A percentile compares a stretch with the other conserved stretches of the same genome.
phyloP scores from a whole-genome alignment of 164 flowering plant genomes.

The Chimonanthus salicifolius region DNA sequence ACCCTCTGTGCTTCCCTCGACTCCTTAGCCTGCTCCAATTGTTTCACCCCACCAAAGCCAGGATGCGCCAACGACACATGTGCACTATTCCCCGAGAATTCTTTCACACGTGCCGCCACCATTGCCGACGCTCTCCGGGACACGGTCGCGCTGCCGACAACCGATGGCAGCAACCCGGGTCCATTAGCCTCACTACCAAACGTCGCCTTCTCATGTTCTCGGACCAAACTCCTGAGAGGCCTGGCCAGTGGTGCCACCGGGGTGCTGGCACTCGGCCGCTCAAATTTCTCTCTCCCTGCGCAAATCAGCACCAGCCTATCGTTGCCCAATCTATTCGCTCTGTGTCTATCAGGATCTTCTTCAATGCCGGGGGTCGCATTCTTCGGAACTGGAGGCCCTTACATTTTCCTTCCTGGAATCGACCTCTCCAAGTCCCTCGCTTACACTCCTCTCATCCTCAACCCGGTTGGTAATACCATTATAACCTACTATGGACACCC shows the following conservation, averaged over 20 bases:
- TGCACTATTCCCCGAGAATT: conserved; percentile 19
- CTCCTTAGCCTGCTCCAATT: conserved; percentile 9
- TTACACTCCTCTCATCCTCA: conserved; percentile 23
- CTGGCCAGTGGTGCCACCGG: conserved; percentile 24
- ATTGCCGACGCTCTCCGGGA: conserved; percentile 15
- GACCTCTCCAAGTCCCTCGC: conserved; percentile 15
- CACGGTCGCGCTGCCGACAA: conserved; percentile 15
- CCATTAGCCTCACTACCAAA: conserved; percentile 6
- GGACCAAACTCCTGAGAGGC: conserved; percentile 13
- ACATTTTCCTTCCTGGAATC: conserved; percentile 9
- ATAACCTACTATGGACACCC: not conserved
- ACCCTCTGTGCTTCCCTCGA: conserved; percentile 6
- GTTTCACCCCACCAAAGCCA: conserved; percentile 3
- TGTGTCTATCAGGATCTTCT: conserved; percentile 27
- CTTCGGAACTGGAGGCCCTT: conserved; percentile 27
- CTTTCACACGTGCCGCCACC: conserved; percentile 18
- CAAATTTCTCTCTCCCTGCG: conserved; percentile 18
- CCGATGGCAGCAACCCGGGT: conserved; percentile 19
- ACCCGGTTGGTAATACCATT: not conserved
- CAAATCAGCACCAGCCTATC: conserved; percentile 13
- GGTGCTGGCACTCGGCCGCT: conserved; percentile 26
- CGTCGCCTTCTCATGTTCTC: conserved; percentile 25
- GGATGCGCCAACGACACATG: conserved; percentile 14
- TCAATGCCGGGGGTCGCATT: conserved; percentile 23
- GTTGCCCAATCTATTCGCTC: conserved; percentile 18